Base-by-base conservation (phyloP, 1,139 yeast species). In the Candida sp. region DNA sequence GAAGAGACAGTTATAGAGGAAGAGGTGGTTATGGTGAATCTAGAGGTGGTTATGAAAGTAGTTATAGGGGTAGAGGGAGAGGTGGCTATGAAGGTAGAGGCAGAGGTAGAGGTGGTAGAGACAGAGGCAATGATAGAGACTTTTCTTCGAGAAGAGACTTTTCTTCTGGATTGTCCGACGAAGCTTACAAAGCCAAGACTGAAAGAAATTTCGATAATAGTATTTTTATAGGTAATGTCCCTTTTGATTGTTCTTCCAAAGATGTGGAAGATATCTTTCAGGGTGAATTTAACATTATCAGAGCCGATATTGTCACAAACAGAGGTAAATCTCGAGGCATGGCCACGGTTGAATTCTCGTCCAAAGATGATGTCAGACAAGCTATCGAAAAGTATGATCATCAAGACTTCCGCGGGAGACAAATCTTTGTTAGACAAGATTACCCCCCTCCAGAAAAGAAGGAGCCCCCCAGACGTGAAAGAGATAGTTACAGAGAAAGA, bases 301-400 rank as follows among this genome's bases (percentile, higher is more conserved):
- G 89, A 53, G 96, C 97, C 2, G 97, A 91, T 61, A 85, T 93
- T 44, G 86, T 91, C 45, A 83, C 85, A n/a, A 76, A 79, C 45
- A 79, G 85, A 53, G 95, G 96, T 44, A 87, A 88, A 56, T 85
- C 91, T 63, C 74, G 95, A 69, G 91, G 99, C 50, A 86, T 84
- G 93, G 95, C 91, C 41, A 88, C 97, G 19, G 97, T 93, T 35
- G 98, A 93, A 63, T 93, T 86, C 58, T 72, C 82, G 11, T 72
- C 73, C 42, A 72, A 76, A 45, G 84, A 79, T 21, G 88, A 82
- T 46, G 98, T 91, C 3, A 77, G 75, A 44, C 75, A 70, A 33
- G 98, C 98, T 22, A 89, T 93, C 51, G 70, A 73, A 43, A 75
- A 80, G 53, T 84, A 77, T 57, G 87, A 88, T 64, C 86, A 87